Percentiles rank a stretch among this genome's conserved stretches.
These are phyloP conservation scores for Amylostereum areolatum DNA, from an alignment of 1,284 basidiomycete genomes.

Conservation along the genomic window DNA sequence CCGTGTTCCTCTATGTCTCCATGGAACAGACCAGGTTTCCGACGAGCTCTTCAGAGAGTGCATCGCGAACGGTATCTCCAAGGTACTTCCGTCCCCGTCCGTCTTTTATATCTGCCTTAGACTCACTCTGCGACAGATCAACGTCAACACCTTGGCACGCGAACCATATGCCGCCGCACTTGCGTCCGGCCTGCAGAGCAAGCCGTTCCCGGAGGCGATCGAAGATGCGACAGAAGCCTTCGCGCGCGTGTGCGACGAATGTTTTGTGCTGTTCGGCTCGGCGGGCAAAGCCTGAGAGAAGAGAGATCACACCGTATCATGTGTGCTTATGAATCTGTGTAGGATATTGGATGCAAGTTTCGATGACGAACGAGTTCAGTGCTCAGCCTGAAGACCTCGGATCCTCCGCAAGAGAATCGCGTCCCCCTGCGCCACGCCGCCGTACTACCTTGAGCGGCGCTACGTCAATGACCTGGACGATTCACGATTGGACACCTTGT, in stretches of 20 bases:
- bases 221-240: slow-evolving; percentile 41
- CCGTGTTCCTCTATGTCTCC: slow-evolving; percentile 34
- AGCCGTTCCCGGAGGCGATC: slow-evolving; percentile 40
- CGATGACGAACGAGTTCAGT: no score
- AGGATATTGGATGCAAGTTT: not conserved
- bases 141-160: slow-evolving; percentile 43
- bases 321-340: no score
- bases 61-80: slow-evolving; percentile 40
- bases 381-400: no score
- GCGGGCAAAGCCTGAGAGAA: slow-evolving; percentile 30
- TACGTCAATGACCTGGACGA: no score
- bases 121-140: slow-evolving; percentile 27
- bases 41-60: slow-evolving; percentile 38
- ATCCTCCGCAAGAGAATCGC: no score
- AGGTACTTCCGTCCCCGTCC: slow-evolving; percentile 20
- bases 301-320: no score
- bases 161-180: slow-evolving; percentile 37
- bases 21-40: slow-evolving; percentile 40
- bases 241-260: slow-evolving; percentile 33
- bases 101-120: not conserved
- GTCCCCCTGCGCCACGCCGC: no score
- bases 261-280: slow-evolving; percentile 36
- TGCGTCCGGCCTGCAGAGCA: slow-evolving; percentile 25
- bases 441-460: no score
- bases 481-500: no score